Conservation (phyloP, 1,284 basidiomycete genomes). For the Marasmius tenuissimus region DNA sequence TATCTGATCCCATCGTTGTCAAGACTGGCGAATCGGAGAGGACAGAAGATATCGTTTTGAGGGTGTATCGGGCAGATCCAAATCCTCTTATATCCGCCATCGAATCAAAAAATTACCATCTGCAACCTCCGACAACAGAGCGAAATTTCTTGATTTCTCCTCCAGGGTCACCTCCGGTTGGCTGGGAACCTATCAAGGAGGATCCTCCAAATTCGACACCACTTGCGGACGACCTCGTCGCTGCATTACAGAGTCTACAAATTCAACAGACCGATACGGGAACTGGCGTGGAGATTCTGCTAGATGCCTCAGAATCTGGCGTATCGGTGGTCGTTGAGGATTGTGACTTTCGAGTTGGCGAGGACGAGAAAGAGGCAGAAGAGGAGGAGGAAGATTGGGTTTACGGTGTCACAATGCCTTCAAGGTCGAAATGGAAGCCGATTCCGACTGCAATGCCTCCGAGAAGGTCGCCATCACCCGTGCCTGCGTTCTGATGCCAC, state of each 20-base stretch:
- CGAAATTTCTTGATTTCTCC: conserved; percentile 98
- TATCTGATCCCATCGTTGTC: conserved; percentile 61
- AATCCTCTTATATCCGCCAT: conserved; percentile 57
- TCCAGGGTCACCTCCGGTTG: conserved; percentile 95
- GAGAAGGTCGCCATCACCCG: conserved; percentile 30
- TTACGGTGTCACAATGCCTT: conserved; percentile 57
- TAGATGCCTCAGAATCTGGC: conserved; percentile 67
- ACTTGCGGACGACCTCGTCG: conserved; percentile 88
- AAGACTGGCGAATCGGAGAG: conserved; percentile 28
- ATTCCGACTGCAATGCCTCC: conserved; percentile 62
- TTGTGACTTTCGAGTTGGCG: conserved; percentile 39
- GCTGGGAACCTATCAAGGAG: conserved; percentile 92
- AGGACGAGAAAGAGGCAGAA: conserved; percentile 38
- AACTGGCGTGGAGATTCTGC: conserved; percentile 51
- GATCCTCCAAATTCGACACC: conserved; percentile 89
- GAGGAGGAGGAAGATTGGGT: conserved; percentile 41
- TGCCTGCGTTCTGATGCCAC: conserved; percentile 9
- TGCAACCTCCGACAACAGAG: conserved; percentile 78
- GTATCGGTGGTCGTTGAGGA: conserved; percentile 77
- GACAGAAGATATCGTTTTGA: conserved; percentile 57
- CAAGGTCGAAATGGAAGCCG: conserved; percentile 51
- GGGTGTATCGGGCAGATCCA: conserved; percentile 79
- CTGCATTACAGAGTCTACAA: conserved; percentile 68
- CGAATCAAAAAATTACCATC: conserved; percentile 46
- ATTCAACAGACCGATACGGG: conserved; percentile 35